Evolutionary conservation across 2,329 filamentous ascomycete species (phyloP).

Genomic region (Colletotrichum limetticola): DNA sequence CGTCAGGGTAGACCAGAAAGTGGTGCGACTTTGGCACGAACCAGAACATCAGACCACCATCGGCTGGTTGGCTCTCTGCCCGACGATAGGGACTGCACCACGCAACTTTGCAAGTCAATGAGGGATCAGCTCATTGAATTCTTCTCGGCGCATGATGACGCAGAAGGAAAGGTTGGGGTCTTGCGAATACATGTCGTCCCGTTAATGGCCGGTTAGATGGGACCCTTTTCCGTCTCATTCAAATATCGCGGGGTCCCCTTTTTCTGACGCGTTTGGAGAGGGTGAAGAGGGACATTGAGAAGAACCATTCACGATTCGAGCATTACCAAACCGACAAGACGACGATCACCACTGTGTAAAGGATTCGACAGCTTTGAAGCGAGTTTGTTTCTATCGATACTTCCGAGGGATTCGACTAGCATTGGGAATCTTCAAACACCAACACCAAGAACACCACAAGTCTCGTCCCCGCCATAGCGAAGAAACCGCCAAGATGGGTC

Average conservation of each 20-base stretch:
- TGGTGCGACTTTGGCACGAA: conserved; percentile 20
- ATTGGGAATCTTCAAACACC: background rate
- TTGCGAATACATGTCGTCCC: too few species aligned
- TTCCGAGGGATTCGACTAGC: background rate
- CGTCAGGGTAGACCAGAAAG: background rate
- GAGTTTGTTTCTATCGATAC: background rate
- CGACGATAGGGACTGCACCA: background rate
- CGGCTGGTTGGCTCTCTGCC: conserved; percentile 10
- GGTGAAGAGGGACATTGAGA: background rate
- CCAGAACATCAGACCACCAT: conserved; percentile 33
- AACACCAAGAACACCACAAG: background rate
- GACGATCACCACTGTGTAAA: background rate
- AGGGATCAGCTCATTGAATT: conserved; percentile 1
- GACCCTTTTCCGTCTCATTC: background rate
- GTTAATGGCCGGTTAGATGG: too few species aligned
- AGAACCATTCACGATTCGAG: background rate
- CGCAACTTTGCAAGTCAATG: background rate
- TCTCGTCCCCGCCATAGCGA: background rate
- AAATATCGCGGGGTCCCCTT: conserved; percentile 26
- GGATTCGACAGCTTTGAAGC: too few species aligned
- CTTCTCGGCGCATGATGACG: conserved; percentile 33
- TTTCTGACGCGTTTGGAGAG: background rate
- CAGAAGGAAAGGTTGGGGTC: background rate
- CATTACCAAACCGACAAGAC: background rate
- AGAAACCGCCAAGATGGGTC: conserved; percentile 22